Percentiles rank a stretch among this genome's conserved stretches.
Conservation (phyloP, 2,329 filamentous ascomycete species). For the Fusarium avenaceum region DNA sequence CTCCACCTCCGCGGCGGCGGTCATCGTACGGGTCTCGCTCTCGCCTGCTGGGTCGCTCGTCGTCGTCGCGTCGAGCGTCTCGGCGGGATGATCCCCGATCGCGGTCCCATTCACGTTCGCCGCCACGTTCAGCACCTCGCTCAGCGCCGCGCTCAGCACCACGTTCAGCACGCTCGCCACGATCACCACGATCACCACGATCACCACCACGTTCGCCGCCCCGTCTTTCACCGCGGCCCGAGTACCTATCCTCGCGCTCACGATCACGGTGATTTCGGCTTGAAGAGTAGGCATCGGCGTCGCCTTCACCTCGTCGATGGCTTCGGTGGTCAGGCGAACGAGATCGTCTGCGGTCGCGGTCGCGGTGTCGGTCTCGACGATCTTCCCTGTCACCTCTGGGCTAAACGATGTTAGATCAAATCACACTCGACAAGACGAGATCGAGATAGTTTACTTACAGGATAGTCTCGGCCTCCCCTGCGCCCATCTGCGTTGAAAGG, state of each 20-base stretch:
- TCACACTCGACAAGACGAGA: not conserved
- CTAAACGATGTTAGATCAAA: constrained; percentile 45
- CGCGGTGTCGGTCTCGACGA: constrained; percentile 51
- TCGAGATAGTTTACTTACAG: constrained; percentile 56
- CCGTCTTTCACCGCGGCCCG: constrained; percentile 71
- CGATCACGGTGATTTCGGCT: constrained; percentile 93
- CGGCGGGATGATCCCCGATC: constrained; percentile 73
- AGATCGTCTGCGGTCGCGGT: constrained; percentile 75
- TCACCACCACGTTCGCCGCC: constrained; percentile 65
- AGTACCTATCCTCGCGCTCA: constrained; percentile 93
- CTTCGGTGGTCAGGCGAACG: constrained; percentile 83
- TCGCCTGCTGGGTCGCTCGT: constrained; percentile 67
- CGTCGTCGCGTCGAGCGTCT: constrained; percentile 75
- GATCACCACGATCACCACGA: constrained; percentile 50
- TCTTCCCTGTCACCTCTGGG: constrained; percentile 54
- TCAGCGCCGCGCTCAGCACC: constrained; percentile 63
- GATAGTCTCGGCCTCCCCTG: constrained; percentile 68
- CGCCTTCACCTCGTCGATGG: constrained; percentile 78
- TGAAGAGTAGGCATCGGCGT: constrained; percentile 91
- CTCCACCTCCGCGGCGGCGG: constrained; percentile 61
- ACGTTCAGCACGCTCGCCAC: constrained; percentile 62
- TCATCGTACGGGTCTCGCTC: constrained; percentile 69
- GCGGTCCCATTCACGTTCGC: constrained; percentile 81
- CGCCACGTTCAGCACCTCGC: constrained; percentile 65
- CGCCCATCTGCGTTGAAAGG: constrained; percentile 59